These are phyloP conservation scores for Trypanosoma platydactyli DNA, from an alignment of 208 protist species.

Conservation along the genomic window DNA sequence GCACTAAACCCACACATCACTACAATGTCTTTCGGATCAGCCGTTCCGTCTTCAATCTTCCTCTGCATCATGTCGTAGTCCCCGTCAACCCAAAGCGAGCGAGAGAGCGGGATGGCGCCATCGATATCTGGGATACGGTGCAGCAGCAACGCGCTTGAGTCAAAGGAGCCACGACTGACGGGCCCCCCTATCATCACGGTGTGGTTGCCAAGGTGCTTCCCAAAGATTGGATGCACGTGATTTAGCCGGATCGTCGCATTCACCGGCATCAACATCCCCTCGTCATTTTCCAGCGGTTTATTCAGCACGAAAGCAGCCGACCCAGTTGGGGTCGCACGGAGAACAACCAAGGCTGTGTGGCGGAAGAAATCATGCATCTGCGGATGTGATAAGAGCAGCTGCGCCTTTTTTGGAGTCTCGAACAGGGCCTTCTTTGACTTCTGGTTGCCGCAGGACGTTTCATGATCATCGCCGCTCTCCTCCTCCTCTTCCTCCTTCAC, in stretches of 20 bases:
- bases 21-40: slow-evolving; percentile 57
- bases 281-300: slow-evolving; percentile 60
- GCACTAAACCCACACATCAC: slow-evolving; percentile 79
- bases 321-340: slow-evolving; percentile 56
- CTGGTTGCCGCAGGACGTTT: not conserved
- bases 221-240: slow-evolving; percentile 62
- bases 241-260: slow-evolving; percentile 44
- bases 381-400: slow-evolving; percentile 76
- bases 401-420: slow-evolving; percentile 45
- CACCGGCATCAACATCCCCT: slow-evolving; percentile 48
- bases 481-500: slow-evolving; percentile 24
- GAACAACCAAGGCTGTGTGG: slow-evolving; percentile 63
- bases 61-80: slow-evolving; percentile 62
- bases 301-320: slow-evolving; percentile 77
- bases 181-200: slow-evolving; percentile 80
- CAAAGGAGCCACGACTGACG: slow-evolving; percentile 58
- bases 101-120: slow-evolving; percentile 52
- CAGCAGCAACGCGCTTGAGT: slow-evolving; percentile 69
- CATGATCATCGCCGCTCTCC: slow-evolving; percentile 4
- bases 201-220: slow-evolving; percentile 58
- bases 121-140: slow-evolving; percentile 69
- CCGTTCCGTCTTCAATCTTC: slow-evolving; percentile 56
- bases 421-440: slow-evolving; percentile 11
- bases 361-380: slow-evolving; percentile 69
- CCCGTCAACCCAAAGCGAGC: slow-evolving; percentile 70